Conservation (phyloP, 2,329 filamentous ascomycete species). For the Diaporthe caulivora region DNA sequence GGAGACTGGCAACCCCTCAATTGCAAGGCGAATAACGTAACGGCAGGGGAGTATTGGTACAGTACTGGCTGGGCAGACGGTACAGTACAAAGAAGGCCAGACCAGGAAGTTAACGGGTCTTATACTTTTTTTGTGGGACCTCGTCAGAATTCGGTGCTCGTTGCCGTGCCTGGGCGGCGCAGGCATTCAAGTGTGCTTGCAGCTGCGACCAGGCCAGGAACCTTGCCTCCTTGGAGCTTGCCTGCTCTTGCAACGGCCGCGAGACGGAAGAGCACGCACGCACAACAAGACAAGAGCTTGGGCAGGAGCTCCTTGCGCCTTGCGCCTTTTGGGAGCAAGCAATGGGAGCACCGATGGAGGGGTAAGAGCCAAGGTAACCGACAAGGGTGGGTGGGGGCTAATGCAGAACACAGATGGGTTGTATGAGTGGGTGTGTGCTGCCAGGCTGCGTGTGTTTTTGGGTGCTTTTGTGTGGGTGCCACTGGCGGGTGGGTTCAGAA, state of each 20-base stretch:
- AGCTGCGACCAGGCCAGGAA: background rate
- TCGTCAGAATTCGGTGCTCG: constrained; percentile 19
- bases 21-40: constrained; percentile 23
- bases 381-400: constrained; percentile 22
- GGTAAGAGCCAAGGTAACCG: constrained; percentile 6
- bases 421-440: background rate
- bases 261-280: background rate
- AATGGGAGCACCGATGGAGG: constrained; percentile 21
- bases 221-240: background rate
- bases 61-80: constrained; percentile 28
- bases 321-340: constrained; percentile 5
- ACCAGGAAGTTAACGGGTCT: constrained; percentile 34
- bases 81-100: constrained; percentile 30
- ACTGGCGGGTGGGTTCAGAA: constrained; percentile 2
- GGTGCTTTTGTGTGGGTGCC: background rate
- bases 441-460: background rate
- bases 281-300: background rate
- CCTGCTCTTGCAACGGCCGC: constrained; percentile 11
- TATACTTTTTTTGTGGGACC: constrained; percentile 36
- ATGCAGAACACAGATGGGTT: constrained; percentile 31
- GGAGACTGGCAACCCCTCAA: constrained; percentile 13
- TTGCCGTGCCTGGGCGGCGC: constrained; percentile 17
- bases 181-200: background rate
- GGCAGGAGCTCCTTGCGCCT: constrained; percentile 13
- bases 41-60: constrained; percentile 22